phyloP scores from a whole-genome alignment of 495 filamentous ascomycete genomes.

The Articulospora tetracladia region DNA sequence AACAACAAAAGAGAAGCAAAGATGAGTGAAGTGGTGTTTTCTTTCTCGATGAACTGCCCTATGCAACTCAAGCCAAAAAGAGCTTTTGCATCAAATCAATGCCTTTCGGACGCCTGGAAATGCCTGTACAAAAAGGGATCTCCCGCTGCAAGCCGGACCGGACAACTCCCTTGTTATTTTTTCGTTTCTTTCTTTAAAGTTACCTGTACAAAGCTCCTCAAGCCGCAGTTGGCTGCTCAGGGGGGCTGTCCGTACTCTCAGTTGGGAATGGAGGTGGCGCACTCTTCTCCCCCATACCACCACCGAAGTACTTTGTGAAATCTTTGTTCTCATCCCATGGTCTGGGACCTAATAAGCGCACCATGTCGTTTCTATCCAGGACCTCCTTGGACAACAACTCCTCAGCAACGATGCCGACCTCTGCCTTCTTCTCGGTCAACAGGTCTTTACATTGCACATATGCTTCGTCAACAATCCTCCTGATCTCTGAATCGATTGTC shows the following conservation, averaged over 20 bases:
- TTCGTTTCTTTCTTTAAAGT: not conserved
- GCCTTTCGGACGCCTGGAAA: conserved; percentile 3
- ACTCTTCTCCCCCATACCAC: conserved; percentile 35
- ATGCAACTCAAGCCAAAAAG: conserved; percentile 2
- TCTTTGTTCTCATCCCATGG: conserved; percentile 81
- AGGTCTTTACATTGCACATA: conserved; percentile 86
- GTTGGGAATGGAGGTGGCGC: conserved; percentile 56
- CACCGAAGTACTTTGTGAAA: conserved; percentile 88
- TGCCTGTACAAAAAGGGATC: conserved; percentile 10
- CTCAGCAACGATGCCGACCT: conserved; percentile 87
- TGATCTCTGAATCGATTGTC: conserved; percentile 86
- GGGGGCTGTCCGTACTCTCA: conserved; percentile 35
- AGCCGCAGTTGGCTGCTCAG: conserved; percentile 9
- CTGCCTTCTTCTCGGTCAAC: conserved; percentile 77
- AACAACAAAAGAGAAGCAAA: not conserved
- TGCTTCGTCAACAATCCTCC: conserved; percentile 83
- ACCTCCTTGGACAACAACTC: conserved; percentile 91
- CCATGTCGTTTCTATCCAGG: conserved; percentile 82
- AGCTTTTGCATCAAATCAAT: conserved; percentile 13
- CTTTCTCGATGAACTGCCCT: too few species aligned
- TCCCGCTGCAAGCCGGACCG: not conserved
- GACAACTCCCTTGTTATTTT: not conserved
- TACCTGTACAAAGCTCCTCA: not conserved
- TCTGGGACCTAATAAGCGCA: conserved; percentile 78
- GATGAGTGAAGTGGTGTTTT: not conserved